Base-by-base conservation (phyloP, 371 early-diverging fungal genomes). In the Paraphysoderma sedebokerense region DNA sequence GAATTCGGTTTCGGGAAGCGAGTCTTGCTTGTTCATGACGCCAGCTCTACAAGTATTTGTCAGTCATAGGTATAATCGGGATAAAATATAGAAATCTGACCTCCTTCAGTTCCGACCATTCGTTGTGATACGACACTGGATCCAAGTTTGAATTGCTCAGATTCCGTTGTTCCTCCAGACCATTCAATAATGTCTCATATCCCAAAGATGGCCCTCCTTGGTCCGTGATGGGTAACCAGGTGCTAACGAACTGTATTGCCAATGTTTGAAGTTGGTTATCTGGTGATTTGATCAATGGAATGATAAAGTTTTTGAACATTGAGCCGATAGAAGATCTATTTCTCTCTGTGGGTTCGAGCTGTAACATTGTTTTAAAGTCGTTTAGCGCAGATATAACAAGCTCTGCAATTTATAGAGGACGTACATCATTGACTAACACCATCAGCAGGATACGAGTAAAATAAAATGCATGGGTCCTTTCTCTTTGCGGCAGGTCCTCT, bases 201-300 rank as follows among this genome's bases (percentile, higher is more conserved):
- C 26, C 48, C 0, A 28, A 6, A 11, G 31, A 23, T 6, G n/a
- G 34, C 11, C 46, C 50, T 17, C 24, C 42, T 17, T 46, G 27
- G 38, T 22, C 39, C 46, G 47, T 46, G 24, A 46, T 46, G 46
- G 47, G 47, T 17, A 46, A 41, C 50, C 50, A 50, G 19, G 34
- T 28, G 5, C 46, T 13, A 5, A 35, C 37, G n/a, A 50, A 50
- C 24, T 50, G 48, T 2, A 50, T 38, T 5, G 46, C 50, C 5
- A 50, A 34, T 15, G 28, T 24, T 5, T 48, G 49, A 17, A 50
- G 35, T 1, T 23, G 46, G 8, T 34, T 24, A 7, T 29, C 22
- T 6, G 32, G 5, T 5, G 29, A n/a, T 7, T 23, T 13, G 46
- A 50, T 50, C n/a, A 50, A 26, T 13, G 50, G 50, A 12, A 28